Conservation (phyloP, 2,329 filamentous ascomycete species). For the Fusarium sacchari region DNA sequence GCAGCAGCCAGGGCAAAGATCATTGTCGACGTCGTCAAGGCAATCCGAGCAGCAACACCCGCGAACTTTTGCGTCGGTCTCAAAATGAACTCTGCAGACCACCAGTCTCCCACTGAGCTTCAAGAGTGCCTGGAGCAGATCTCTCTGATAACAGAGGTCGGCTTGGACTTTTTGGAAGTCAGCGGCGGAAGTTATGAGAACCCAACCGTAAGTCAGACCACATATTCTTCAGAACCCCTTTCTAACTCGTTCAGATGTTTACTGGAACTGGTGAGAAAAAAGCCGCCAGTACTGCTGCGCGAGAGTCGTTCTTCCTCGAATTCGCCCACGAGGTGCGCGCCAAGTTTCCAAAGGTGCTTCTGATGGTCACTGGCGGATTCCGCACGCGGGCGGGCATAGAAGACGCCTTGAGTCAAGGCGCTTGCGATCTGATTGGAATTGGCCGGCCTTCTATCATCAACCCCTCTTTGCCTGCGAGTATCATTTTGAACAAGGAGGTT, state of each 20-base stretch:
- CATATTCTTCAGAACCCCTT: not conserved
- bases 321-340: slow-evolving; percentile 65
- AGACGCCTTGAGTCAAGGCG: slow-evolving; percentile 49
- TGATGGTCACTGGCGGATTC: slow-evolving; percentile 73
- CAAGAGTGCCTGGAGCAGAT: slow-evolving; percentile 69
- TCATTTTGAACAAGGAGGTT: slow-evolving; percentile 29
- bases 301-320: slow-evolving; percentile 76
- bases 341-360: slow-evolving; percentile 54
- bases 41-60: slow-evolving; percentile 52
- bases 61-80: slow-evolving; percentile 60
- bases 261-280: slow-evolving; percentile 24
- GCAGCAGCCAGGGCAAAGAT: slow-evolving; percentile 60
- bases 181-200: slow-evolving; percentile 71
- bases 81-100: slow-evolving; percentile 68
- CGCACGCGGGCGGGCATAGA: slow-evolving; percentile 58
- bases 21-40: slow-evolving; percentile 60
- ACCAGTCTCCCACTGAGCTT: slow-evolving; percentile 55
- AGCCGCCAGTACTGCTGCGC: slow-evolving; percentile 55
- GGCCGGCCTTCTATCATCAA: slow-evolving; percentile 53
- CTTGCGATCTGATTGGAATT: slow-evolving; percentile 56
- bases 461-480: slow-evolving; percentile 49
- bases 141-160: slow-evolving; percentile 56
- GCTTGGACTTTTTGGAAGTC: slow-evolving; percentile 75
- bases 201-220: slow-evolving; percentile 51
- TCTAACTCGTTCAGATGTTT: slow-evolving; percentile 48